Conservation (phyloP, 108 stramenopile species). For the Conticribra weissflogii region DNA sequence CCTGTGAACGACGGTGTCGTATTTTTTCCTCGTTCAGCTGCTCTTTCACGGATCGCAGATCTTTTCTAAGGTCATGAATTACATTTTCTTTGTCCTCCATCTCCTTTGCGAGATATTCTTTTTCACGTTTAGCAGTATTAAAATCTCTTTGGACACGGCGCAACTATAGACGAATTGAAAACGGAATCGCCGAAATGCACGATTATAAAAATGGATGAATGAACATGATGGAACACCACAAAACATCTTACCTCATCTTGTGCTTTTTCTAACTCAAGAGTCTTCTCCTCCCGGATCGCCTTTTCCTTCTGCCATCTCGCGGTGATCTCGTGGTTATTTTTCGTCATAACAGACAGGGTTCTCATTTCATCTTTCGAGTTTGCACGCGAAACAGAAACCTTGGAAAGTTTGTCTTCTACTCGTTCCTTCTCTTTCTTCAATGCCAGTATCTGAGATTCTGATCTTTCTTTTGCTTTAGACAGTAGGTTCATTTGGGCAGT, state of each 20-base stretch:
- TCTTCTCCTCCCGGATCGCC: slow-evolving; percentile 68
- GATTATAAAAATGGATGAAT: not conserved
- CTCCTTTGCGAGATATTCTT: slow-evolving; percentile 57
- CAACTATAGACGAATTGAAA: slow-evolving; percentile 36
- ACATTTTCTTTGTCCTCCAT: slow-evolving; percentile 75
- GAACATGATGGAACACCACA: too few relatives aligned
- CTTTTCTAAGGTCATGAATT: slow-evolving; percentile 62
- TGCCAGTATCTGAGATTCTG: slow-evolving; percentile 72
- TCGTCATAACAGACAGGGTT: slow-evolving; percentile 75
- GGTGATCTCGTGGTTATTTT: slow-evolving; percentile 84
- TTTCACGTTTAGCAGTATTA: slow-evolving; percentile 52
- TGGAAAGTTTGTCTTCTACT: slow-evolving; percentile 77
- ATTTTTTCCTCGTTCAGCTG: slow-evolving; percentile 50
- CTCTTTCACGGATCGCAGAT: slow-evolving; percentile 77
- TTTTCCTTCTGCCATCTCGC: slow-evolving; percentile 90
- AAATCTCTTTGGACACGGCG: slow-evolving; percentile 64
- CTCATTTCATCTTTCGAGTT: slow-evolving; percentile 72
- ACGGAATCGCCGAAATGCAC: not conserved
- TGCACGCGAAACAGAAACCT: slow-evolving; percentile 54
- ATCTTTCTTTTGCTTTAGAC: slow-evolving; percentile 78
- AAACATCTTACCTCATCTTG: slow-evolving; percentile 55
- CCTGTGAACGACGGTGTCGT: slow-evolving; percentile 36
- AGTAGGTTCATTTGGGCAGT: slow-evolving; percentile 78
- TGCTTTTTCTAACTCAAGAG: slow-evolving; percentile 72
- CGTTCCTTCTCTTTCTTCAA: slow-evolving; percentile 82